A percentile compares a stretch with the other conserved stretches of the same genome.
These are phyloP conservation scores for Thermoascus crustaceus DNA, from an alignment of 2,329 filamentous ascomycete species.

Conservation along the genomic window DNA sequence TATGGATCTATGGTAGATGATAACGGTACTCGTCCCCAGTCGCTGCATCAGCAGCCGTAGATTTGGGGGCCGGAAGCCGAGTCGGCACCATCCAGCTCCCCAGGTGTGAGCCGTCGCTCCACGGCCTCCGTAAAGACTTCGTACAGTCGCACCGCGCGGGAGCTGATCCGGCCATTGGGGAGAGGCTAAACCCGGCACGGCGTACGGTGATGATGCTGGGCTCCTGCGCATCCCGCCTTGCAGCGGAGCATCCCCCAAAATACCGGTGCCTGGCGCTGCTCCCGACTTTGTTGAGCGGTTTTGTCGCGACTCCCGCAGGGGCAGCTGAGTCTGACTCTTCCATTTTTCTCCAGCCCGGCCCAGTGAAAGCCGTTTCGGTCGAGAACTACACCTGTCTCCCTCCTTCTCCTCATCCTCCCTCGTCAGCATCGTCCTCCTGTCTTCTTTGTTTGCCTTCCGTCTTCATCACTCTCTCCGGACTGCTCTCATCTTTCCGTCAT, in stretches of 20 bases:
- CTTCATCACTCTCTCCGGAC: background rate
- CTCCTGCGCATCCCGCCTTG: background rate
- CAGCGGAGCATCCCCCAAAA: conserved; percentile 1
- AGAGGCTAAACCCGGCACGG: conserved; percentile 8
- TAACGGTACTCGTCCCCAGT: too few species aligned
- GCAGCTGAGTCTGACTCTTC: conserved; percentile 7
- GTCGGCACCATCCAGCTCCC: too few species aligned
- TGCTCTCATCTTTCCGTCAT: too few species aligned
- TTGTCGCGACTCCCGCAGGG: background rate
- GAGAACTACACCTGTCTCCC: too few species aligned
- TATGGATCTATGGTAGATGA: too few species aligned
- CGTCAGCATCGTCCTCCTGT: conserved; percentile 13
- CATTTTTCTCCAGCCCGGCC: conserved; percentile 6
- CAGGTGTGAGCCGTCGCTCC: too few species aligned
- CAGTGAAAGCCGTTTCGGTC: too few species aligned
- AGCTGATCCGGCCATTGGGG: conserved; percentile 11
- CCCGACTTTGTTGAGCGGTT: conserved; percentile 1
- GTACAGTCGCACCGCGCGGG: background rate
- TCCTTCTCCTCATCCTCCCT: conserved; percentile 16
- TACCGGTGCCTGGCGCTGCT: background rate
- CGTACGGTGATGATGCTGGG: background rate
- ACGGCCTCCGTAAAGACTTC: too few species aligned
- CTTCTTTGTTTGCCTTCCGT: conserved; percentile 10
- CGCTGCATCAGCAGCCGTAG: too few species aligned
- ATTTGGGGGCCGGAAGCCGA: too few species aligned